Percentiles rank a stretch among this genome's conserved stretches.
Conservation (phyloP, 345 rosid species). For the Durio zibethinus region DNA sequence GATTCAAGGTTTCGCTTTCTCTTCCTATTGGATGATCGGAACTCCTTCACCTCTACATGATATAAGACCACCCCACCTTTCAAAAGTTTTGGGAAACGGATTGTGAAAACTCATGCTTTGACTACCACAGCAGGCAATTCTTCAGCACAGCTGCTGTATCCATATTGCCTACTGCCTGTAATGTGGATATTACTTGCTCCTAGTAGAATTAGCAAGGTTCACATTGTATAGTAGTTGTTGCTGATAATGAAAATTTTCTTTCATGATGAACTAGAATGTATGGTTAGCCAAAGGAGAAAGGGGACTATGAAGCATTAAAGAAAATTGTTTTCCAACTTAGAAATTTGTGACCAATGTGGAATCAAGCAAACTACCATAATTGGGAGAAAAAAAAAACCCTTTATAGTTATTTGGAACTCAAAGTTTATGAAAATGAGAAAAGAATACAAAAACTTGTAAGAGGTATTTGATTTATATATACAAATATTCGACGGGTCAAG, state of each 20-base stretch:
- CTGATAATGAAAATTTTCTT: neutral
- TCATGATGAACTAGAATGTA: neutral
- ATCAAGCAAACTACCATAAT: neutral
- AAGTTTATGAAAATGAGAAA: neutral
- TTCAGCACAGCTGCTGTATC: neutral
- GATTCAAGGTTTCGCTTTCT: constrained; percentile 62
- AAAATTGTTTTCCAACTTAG: too few relatives aligned
- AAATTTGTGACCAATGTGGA: neutral
- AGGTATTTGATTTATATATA: neutral
- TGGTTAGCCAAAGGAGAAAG: neutral
- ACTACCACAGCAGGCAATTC: neutral
- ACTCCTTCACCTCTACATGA: neutral
- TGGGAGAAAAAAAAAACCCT: too few relatives aligned
- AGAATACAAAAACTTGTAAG: neutral
- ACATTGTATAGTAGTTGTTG: neutral
- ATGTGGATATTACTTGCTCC: neutral
- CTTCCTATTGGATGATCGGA: constrained; percentile 31
- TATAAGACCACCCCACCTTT: neutral
- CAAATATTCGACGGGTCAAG: neutral
- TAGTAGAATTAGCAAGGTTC: neutral
- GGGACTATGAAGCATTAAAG: neutral
- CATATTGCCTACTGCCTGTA: neutral
- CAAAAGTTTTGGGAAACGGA: neutral
- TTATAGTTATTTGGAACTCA: neutral
- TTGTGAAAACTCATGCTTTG: neutral